Evolutionary conservation across 129 eudicot genomes (phyloP), one percentile per base, ranked within the genome.

Genomic region (Lactuca saligna): DNA sequence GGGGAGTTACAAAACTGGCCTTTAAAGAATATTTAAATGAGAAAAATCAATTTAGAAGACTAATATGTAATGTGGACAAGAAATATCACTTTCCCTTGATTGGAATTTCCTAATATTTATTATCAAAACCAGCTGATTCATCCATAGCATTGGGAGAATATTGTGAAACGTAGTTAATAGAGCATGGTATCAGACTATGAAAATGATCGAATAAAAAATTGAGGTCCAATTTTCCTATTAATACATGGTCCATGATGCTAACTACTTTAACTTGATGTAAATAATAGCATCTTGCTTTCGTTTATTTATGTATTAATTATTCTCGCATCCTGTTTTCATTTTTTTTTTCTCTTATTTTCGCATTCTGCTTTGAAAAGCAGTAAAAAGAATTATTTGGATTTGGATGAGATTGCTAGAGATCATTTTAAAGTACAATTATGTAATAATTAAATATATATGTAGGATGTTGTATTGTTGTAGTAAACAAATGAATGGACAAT

Each of bases 91-190:
- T 61, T 34, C 76, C 25, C 6, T 34, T 17, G 37, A 50, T 44
- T 71, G 34, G 15, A 44, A 59, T 49, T 50, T 15, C 2, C 49
- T 65, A 38, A 17, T 8, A 58, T 55, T n/a, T 6, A 9, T 53
- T 54, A 37, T 46, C 10, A 64, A 74, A 74, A 66, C 66, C 75
- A 67, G 65, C 69, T 35, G 53, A 49, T 9, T 42, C 75, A 75
- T 70, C 87, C 73, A 81, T 75, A 64, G 79, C 63, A 63, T 60
- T 42, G 51, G 17, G 68, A 54, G 59, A 63, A 73, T 60, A 76
- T 72, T 48, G 74, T 33, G 65, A 80, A 64, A 66, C 61, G 41
- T 65, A 32, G 33, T 15, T 56, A 58, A 44, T 41, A 8, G 54
- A 32, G 74, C 76, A 34, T 31, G 15, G 82, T 72, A 56, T 77